These are phyloP conservation scores for Podila verticillata DNA, from an alignment of 192 early-diverging fungal genomes.

Conservation along the genomic window DNA sequence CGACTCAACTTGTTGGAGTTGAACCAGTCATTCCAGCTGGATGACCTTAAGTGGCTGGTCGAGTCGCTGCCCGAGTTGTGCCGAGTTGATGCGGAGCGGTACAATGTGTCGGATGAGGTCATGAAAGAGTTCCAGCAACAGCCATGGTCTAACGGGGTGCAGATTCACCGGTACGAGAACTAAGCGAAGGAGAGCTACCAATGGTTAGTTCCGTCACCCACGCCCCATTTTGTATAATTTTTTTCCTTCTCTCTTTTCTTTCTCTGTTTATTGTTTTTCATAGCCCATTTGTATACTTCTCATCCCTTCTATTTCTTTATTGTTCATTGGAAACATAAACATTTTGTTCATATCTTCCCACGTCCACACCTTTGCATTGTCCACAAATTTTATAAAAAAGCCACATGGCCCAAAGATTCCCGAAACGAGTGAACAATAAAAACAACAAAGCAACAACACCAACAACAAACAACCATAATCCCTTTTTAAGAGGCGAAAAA, in stretches of 20 bases:
- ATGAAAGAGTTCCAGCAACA: conserved; percentile 11
- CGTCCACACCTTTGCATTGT: too few species aligned
- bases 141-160: conserved; percentile 14
- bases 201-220: not conserved
- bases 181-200: not conserved
- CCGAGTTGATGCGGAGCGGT: conserved; percentile 45
- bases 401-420: too few species aligned
- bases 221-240: too few species aligned
- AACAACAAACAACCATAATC: too few species aligned
- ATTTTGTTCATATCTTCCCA: too few species aligned
- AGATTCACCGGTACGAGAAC: conserved; percentile 27
- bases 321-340: not conserved
- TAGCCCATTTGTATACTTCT: too few species aligned
- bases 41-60: conserved; percentile 32
- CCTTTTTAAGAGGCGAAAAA: too few species aligned
- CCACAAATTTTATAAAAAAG: too few species aligned
- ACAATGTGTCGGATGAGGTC: conserved; percentile 33
- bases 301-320: too few species aligned
- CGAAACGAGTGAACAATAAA: too few species aligned
- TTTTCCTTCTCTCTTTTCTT: not conserved
- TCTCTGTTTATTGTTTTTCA: not conserved
- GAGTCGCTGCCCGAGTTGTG: conserved; percentile 35
- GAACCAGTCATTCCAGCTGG: conserved; percentile 40
- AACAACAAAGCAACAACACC: too few species aligned
- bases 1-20: conserved; percentile 26